Evolutionary conservation across 352 stramenopile species (phyloP), one percentile per base, ranked within the genome.

Genomic region (Globisporangium spiculum): DNA sequence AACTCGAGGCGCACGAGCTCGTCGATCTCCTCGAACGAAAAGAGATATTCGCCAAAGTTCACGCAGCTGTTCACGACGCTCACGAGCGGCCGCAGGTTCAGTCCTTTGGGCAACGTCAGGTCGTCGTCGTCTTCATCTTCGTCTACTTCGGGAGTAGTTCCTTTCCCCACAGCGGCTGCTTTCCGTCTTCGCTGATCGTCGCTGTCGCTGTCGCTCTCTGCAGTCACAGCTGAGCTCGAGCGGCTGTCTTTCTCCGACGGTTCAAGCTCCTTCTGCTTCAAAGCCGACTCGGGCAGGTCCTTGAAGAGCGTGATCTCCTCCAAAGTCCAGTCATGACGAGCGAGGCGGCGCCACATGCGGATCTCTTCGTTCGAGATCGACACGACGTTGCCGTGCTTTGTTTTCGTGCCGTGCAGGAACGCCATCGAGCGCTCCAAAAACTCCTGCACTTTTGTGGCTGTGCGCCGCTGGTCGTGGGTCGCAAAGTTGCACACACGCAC

Each of bases 291-390:
- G 4, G 65, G 55, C 12, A 70, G 32, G 20, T 70, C 65, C n/a
- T 30, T n/a, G 14, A 70, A 27, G 50, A 68, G 75, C 57, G 78
- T 83, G 61, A 82, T 76, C 24, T 91, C 85, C 63, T 93, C 85
- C 0, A 78, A 56, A 20, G 58, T 65, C 85, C 85, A 93, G 66
- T 93, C 79, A 57, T 93, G 85, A 34, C 79, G 64, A 18, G 82
- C 84, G 52, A 93, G 73, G 1, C 85, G 81, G 36, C 85, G 85
- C 85, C 85, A 93, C 80, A 89, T 91, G 48, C 80, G 80, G 67
- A 93, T 93, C 71, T 93, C 85, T 68, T 88, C 85, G 65, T 93
- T 93, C 70, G 85, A 88, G 65, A 93, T 89, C 52, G 76, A 87
- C 26, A 90, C 81, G 32, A 91, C 84, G 55, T 88, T 84, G 46